phyloP scores from a whole-genome alignment of 2,329 filamentous ascomycete species.

The Neonectria sp. region DNA sequence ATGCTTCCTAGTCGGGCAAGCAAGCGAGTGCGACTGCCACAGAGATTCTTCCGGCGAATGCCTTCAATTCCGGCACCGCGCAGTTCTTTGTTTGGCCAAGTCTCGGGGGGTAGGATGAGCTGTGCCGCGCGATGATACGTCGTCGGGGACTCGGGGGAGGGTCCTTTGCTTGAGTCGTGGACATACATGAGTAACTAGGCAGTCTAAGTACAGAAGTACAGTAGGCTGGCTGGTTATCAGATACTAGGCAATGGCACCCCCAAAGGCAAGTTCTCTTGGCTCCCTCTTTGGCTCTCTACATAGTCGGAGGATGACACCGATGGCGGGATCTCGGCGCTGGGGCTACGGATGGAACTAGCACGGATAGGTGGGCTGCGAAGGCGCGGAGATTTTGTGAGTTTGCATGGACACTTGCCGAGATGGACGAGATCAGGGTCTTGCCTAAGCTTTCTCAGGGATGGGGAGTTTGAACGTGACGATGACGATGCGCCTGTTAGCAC shows the following conservation, averaged over 20 bases:
- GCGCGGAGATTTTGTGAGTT: background rate
- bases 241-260: background rate
- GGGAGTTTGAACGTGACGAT: background rate
- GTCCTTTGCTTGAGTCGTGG: constrained; percentile 23
- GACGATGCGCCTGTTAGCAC: constrained; percentile 3
- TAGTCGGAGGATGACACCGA: background rate
- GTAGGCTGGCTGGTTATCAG: too few species aligned
- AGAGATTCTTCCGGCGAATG: background rate
- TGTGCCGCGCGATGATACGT: constrained; percentile 22
- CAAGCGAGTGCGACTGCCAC: background rate
- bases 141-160: background rate
- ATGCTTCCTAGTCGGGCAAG: background rate
- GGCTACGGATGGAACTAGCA: background rate
- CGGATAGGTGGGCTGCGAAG: background rate
- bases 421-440: constrained; percentile 19
- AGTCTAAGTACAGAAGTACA: too few species aligned
- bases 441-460: background rate
- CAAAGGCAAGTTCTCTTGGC: background rate
- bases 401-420: background rate
- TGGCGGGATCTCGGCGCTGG: constrained; percentile 2
- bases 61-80: background rate
- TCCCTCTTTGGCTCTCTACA: too few species aligned
- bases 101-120: constrained; percentile 12
- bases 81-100: constrained; percentile 7
- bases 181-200: background rate